These are phyloP conservation scores for Xylaria venustula DNA, from an alignment of 495 filamentous ascomycete species.

Conservation along the genomic window DNA sequence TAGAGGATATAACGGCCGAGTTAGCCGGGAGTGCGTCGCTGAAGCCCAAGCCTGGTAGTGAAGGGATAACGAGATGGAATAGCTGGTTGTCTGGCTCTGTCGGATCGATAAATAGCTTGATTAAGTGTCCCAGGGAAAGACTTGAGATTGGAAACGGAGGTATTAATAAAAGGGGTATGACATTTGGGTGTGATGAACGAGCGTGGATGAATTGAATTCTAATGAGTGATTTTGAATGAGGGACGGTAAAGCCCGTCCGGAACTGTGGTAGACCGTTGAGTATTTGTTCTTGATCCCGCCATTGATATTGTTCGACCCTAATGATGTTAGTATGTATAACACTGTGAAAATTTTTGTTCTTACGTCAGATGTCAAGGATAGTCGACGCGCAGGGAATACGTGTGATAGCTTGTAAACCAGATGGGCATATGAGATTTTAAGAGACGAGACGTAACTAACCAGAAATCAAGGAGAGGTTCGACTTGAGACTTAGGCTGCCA, in stretches of 20 bases:
- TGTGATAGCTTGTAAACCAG: no score
- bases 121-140: constrained; percentile 62
- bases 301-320: constrained; percentile 62
- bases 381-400: no score
- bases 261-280: constrained; percentile 63
- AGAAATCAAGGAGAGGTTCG: constrained; percentile 54
- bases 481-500: constrained; percentile 47
- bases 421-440: no score
- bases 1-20: constrained; percentile 52
- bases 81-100: constrained; percentile 44
- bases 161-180: constrained; percentile 60
- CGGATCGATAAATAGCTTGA: constrained; percentile 54
- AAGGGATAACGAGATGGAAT: constrained; percentile 70
- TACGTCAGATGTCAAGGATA: no score
- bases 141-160: constrained; percentile 72
- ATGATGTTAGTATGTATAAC: constrained; percentile 4
- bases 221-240: constrained; percentile 29
- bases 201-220: constrained; percentile 58
- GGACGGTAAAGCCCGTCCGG: constrained; percentile 48
- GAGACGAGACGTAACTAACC: constrained; percentile 32
- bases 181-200: constrained; percentile 44
- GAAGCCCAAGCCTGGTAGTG: constrained; percentile 73
- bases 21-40: constrained; percentile 57
- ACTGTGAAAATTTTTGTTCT: not conserved
- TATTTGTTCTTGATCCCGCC: constrained; percentile 54